Percentiles rank a stretch among this genome's conserved stretches.
These are phyloP conservation scores for Schizophyllum commune DNA, from an alignment of 1,284 basidiomycete species.

Conservation along the genomic window DNA sequence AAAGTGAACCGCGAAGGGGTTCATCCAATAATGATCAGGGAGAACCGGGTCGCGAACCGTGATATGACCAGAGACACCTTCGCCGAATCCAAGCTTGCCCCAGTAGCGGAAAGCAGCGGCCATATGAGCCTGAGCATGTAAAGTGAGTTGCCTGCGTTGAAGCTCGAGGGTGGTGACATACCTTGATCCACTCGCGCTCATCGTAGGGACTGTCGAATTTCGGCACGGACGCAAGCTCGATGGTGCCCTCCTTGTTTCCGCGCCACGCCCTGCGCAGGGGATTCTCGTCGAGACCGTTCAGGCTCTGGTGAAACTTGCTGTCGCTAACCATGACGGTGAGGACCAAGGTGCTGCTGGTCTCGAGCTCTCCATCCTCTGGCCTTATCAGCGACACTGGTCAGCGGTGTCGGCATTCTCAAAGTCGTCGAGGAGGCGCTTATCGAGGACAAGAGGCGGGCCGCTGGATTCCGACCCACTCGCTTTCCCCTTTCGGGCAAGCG, in stretches of 20 bases:
- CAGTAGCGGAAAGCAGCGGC: constrained; percentile 19
- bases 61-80: neutral
- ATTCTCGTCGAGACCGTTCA: neutral
- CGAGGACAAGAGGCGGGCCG: neutral
- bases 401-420: neutral
- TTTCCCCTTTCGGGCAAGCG: neutral
- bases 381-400: neutral
- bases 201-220: constrained; percentile 17
- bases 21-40: constrained; percentile 20
- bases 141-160: neutral
- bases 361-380: neutral
- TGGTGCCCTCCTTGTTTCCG: constrained; percentile 15
- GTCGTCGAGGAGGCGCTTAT: neutral
- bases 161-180: neutral
- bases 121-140: constrained; percentile 16
- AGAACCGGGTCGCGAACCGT: constrained; percentile 9
- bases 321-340: neutral
- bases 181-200: constrained; percentile 23
- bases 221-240: constrained; percentile 16
- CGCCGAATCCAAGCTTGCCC: neutral
- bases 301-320: neutral
- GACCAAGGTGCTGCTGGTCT: neutral
- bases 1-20: constrained; percentile 21
- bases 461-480: neutral
- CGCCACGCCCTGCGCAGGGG: constrained; percentile 2